Evolutionary conservation across 257 asterid genomes (phyloP).

Genomic region (Marsdenia floribunda): DNA sequence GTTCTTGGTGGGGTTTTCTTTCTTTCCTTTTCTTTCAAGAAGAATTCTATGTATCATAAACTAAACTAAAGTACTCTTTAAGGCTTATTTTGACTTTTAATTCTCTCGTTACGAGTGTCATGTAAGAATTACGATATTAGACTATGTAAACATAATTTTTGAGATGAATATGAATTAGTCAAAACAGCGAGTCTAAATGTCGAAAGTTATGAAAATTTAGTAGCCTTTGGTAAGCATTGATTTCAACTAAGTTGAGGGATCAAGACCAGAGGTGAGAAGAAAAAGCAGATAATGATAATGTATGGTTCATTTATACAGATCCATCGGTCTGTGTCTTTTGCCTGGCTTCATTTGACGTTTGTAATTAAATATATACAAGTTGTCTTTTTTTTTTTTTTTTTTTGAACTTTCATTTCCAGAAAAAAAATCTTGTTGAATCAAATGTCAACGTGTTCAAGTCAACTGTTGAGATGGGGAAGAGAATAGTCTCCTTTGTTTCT

Average conservation of each 20-base stretch:
- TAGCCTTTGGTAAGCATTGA: background rate
- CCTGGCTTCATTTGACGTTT: background rate
- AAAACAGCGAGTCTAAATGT: too few species aligned
- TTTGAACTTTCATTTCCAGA: background rate
- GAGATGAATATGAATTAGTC: too few species aligned
- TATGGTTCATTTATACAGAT: background rate
- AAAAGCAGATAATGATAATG: too few species aligned
- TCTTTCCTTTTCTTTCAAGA: background rate
- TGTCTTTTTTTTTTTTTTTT: background rate
- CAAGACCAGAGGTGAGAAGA: background rate
- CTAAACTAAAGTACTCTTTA: too few species aligned
- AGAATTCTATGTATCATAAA: slow-evolving; percentile 10
- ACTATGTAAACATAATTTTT: too few species aligned
- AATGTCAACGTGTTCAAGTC: slow-evolving; percentile 6
- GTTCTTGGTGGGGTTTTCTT: background rate
- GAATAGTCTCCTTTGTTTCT: background rate
- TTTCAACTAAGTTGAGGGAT: background rate
- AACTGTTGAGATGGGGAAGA: background rate
- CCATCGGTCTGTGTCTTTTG: background rate
- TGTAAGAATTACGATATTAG: too few species aligned
- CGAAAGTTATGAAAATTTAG: too few species aligned
- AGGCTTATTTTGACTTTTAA: too few species aligned
- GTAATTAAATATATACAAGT: background rate
- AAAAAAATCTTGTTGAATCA: background rate
- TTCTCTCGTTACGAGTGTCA: too few species aligned